These are phyloP conservation scores for Penicillium psychrofluorescens DNA, from an alignment of 495 filamentous ascomycete genomes.

Conservation along the genomic window DNA sequence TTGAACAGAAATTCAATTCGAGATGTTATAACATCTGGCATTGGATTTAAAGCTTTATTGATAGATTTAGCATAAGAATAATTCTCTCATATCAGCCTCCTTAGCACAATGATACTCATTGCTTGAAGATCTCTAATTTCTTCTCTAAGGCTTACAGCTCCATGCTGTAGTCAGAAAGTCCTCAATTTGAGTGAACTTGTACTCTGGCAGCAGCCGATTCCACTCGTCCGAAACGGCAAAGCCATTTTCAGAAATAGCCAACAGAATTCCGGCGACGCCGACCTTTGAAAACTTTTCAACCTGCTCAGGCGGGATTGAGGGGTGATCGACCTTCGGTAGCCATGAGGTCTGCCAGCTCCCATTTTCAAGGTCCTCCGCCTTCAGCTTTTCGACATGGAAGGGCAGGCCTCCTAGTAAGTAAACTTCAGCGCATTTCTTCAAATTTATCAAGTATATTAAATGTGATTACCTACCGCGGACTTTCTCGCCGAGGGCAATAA, in stretches of 20 bases:
- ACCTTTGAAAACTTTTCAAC: constrained; percentile 19
- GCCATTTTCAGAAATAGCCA: constrained; percentile 29
- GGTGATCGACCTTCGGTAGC: constrained; percentile 32
- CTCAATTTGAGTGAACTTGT: constrained; percentile 38
- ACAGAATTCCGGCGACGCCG: constrained; percentile 29
- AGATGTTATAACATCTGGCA: too few relatives aligned
- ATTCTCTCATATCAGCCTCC: too few relatives aligned
- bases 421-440: too few relatives aligned
- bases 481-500: constrained; percentile 40
- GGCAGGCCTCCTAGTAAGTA: constrained; percentile 15
- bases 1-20: too few relatives aligned
- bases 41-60: too few relatives aligned
- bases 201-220: constrained; percentile 47
- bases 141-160: too few relatives aligned
- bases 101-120: too few relatives aligned
- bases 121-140: too few relatives aligned
- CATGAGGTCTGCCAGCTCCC: constrained; percentile 40
- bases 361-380: constrained; percentile 35
- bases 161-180: constrained; percentile 46
- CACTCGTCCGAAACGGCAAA: constrained; percentile 42
- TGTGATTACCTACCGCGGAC: constrained; percentile 36
- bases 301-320: constrained; percentile 34
- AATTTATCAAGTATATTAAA: too few relatives aligned
- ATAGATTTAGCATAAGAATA: too few relatives aligned
- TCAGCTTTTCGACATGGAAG: constrained; percentile 38